Evolutionary conservation across 148 eudicot species (phyloP).

Genomic region (Talinum fruticosum): DNA sequence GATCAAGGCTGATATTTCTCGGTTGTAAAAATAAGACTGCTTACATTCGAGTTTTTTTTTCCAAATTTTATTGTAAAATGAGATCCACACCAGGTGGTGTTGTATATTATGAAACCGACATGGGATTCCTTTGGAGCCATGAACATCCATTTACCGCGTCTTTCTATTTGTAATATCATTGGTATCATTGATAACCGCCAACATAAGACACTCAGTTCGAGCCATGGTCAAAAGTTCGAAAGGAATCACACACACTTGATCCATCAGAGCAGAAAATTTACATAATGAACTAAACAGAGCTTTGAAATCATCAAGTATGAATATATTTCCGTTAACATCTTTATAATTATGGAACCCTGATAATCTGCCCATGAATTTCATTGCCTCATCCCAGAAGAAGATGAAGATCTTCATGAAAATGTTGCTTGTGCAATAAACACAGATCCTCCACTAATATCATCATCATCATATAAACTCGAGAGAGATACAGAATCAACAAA

Average conservation of each 20-base stretch:
- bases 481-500: background rate
- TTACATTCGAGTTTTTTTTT: too few relatives aligned
- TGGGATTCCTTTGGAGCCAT: background rate
- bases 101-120: background rate
- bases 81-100: too few relatives aligned
- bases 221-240: too few relatives aligned
- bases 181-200: too few relatives aligned
- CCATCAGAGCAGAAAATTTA: background rate
- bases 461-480: background rate
- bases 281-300: background rate
- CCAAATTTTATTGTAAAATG: too few relatives aligned
- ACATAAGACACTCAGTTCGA: too few relatives aligned
- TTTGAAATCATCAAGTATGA: background rate
- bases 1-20: too few relatives aligned
- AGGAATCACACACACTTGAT: too few relatives aligned
- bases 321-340: background rate
- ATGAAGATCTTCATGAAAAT: background rate
- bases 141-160: too few relatives aligned
- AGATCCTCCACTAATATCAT: background rate
- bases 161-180: too few relatives aligned
- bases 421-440: background rate
- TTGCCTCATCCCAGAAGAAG: background rate
- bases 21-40: too few relatives aligned
- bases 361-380: background rate
- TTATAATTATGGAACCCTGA: background rate